Percentiles rank a stretch among this genome's conserved stretches.
Conservation (phyloP, 2,329 filamentous ascomycete species). For the Exserohilum turcica region DNA sequence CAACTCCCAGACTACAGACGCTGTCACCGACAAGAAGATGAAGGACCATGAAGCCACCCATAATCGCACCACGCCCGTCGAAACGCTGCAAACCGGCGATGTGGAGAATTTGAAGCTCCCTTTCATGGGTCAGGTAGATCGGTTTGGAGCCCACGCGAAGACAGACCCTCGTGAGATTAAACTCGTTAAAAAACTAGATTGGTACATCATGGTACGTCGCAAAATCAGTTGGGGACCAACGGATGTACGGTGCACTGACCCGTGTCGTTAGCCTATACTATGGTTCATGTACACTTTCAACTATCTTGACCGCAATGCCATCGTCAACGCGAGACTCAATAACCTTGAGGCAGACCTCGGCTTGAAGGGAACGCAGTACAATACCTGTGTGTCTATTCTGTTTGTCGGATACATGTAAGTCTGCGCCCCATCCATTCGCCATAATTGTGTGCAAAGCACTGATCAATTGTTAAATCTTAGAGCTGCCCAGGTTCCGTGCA, state of each 20-base stretch:
- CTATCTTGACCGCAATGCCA: constrained; percentile 65
- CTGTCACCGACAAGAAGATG: not conserved
- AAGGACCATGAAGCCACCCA: not conserved
- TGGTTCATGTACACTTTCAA: constrained; percentile 37
- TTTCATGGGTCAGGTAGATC: constrained; percentile 19
- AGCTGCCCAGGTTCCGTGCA: constrained; percentile 45
- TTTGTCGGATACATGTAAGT: constrained; percentile 53
- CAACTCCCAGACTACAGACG: not conserved
- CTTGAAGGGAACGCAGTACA: constrained; percentile 61
- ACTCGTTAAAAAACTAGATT: constrained; percentile 33
- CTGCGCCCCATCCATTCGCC: not conserved
- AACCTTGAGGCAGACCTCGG: constrained; percentile 28
- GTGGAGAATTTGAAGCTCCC: not conserved
- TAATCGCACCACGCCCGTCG: not conserved
- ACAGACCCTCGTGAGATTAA: constrained; percentile 29
- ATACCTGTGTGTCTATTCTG: constrained; percentile 63
- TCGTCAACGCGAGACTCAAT: constrained; percentile 59
- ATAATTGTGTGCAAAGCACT: constrained; percentile 15
- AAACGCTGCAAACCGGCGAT: not conserved
- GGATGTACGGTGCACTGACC: not conserved
- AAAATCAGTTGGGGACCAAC: not conserved
- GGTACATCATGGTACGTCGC: constrained; percentile 28
- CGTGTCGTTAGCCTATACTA: constrained; percentile 6
- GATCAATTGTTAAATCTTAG: constrained; percentile 32
- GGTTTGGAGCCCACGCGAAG: constrained; percentile 29